Percentiles rank a stretch among this genome's conserved stretches.
phyloP scores from a whole-genome alignment of 345 rosid species.

The Triadica sebifera region DNA sequence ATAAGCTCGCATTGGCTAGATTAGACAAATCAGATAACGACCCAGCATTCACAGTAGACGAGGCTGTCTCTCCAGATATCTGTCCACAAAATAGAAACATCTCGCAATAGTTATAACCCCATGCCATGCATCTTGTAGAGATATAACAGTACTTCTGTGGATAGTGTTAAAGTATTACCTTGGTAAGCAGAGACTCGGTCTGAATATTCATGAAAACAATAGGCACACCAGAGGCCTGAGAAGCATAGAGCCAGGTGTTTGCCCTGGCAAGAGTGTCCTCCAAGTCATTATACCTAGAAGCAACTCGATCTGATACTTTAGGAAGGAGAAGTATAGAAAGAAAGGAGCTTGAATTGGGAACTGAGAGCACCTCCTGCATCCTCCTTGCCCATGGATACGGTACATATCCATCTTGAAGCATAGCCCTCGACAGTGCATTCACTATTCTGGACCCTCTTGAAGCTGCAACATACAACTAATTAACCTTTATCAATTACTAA shows the following conservation, averaged over 20 bases:
- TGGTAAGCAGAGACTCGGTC: conserved; percentile 88
- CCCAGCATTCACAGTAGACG: conserved; percentile 76
- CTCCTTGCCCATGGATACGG: conserved; percentile 76
- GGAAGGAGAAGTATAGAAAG: conserved; percentile 55
- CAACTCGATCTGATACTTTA: conserved; percentile 66
- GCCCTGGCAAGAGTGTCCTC: conserved; percentile 98
- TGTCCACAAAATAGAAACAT: conserved; percentile 20
- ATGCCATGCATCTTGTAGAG: neutral
- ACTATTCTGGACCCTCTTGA: conserved; percentile 78
- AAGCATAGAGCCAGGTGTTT: conserved; percentile 77
- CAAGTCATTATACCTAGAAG: conserved; percentile 80
- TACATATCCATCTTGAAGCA: conserved; percentile 92
- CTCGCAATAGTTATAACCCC: neutral
- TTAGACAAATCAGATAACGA: conserved; percentile 79
- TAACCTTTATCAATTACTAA: too few relatives aligned
- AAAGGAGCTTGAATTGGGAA: conserved; percentile 79
- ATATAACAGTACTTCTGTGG: neutral
- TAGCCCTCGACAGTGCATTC: conserved; percentile 61
- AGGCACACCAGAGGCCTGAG: conserved; percentile 81
- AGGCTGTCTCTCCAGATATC: conserved; percentile 97
- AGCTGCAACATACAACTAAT: conserved; percentile 37
- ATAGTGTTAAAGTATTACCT: conserved; percentile 42
- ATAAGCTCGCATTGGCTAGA: conserved; percentile 69
- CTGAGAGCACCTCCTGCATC: conserved; percentile 61
- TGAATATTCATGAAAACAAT: conserved; percentile 85